A percentile compares a stretch with the other conserved stretches of the same genome.
phyloP scores from a whole-genome alignment of 2,329 filamentous ascomycete species.

The Didymella arachidicola region DNA sequence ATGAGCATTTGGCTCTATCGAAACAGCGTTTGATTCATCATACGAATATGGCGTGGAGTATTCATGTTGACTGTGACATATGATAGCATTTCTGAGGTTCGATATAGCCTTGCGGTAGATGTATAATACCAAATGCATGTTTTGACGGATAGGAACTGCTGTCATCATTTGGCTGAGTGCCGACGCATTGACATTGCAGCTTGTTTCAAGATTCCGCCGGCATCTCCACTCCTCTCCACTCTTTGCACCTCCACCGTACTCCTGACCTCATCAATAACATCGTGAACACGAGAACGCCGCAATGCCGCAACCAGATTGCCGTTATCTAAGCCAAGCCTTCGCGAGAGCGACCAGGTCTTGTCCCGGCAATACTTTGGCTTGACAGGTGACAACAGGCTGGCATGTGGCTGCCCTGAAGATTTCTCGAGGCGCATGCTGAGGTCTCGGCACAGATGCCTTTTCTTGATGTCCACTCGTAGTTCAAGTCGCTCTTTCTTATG shows the following conservation, averaged over 20 bases:
- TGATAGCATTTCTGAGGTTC: slow-evolving; percentile 5
- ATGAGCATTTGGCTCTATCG: background rate
- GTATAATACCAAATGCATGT: slow-evolving; percentile 5
- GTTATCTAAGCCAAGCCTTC: slow-evolving; percentile 14
- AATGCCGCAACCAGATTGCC: background rate
- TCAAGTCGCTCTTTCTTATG: too few species aligned
- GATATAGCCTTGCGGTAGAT: background rate
- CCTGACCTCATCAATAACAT: slow-evolving; percentile 7
- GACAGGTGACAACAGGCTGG: background rate
- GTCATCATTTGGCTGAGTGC: background rate
- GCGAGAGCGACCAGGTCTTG: background rate
- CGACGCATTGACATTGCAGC: slow-evolving; percentile 4
- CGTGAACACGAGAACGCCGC: background rate
- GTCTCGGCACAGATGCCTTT: slow-evolving; percentile 6
- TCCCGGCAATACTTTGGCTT: background rate
- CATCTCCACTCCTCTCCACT: slow-evolving; percentile 2
- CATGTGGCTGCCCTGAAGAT: background rate
- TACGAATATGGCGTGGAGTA: slow-evolving; percentile 3
- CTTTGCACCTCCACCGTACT: slow-evolving; percentile 3
- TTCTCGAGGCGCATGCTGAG: background rate
- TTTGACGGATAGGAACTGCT: background rate
- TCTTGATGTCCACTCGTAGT: too few species aligned
- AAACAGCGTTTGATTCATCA: slow-evolving; percentile 7
- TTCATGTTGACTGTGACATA: slow-evolving; percentile 9
- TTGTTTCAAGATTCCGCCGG: slow-evolving; percentile 12